Base-by-base conservation (phyloP, 139 green algal genomes). In the Dunaliella sp. region DNA sequence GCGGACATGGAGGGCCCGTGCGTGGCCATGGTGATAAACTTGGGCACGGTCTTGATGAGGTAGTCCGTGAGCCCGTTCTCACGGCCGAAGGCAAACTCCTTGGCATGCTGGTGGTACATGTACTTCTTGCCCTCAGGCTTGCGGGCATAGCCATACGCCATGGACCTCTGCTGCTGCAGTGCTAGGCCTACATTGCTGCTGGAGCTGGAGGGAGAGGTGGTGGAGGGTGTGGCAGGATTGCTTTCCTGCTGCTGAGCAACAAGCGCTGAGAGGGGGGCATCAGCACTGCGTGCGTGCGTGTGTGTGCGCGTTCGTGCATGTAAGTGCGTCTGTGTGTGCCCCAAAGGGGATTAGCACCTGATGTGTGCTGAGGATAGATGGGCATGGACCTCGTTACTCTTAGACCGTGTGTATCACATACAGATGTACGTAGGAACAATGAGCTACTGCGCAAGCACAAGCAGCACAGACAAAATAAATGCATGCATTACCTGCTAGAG, bases 21-120 rank as follows among this genome's bases (percentile, higher is more conserved):
- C 16, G 93, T 86, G 31, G 85, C 88, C 87, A 92, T 87, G 48
- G 93, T 92, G 86, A 96, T 93, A 82, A 91, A 96, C 87, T 94
- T 94, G 7, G 94, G 94, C 77, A 94, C 90, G 0, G 82, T 90
- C 88, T 94, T 95, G 85, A 95, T 92, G 36, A 95, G 77, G 88
- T 93, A 95, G 38, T 94, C 91, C 22, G 88, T 86, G 1, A 94
- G 87, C 79, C 86, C 31, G 7, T 33, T 82, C 59, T 85, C 36
- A 1, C 30, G 30, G 33, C 77, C 83, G 37, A 84, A 83, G 3
- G 38, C 75, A 36, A 85, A 85, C 75, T 87, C 37, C 7, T 35
- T 30, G 25, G 80, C 80, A 74, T 92, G 87, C 82, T 65, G 36
- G 3, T 75, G 75, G 26, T 86, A 21, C 0, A 90, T 48, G 34